Evolutionary conservation across 2,329 filamentous ascomycete genomes (phyloP), one percentile per base, ranked within the genome.

Genomic region (Exophiala xenobiotica): DNA sequence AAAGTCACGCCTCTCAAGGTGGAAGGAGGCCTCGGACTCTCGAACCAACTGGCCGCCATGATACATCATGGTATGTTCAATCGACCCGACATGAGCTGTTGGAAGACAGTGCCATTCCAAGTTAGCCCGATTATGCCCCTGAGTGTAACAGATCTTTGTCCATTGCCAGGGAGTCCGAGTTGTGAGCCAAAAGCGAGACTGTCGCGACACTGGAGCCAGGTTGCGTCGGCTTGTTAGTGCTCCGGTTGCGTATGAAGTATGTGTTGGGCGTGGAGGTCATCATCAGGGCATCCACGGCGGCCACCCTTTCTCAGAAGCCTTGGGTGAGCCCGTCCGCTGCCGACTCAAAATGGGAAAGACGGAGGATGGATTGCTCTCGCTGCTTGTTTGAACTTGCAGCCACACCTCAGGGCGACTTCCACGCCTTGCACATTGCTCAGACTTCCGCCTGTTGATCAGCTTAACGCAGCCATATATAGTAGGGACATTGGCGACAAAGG

Each of bases 401-500:
- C 55, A 60, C n/a, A 54, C n/a, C 40, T 60, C 55, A 7, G 58
- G 52, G 16, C 58, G 46, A 41, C 49, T 56, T 18, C 42, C 50
- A n/a, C 55, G 24, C 14, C 58, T 48, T 27, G 29, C 26, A 16
- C 18, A 54, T 33, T 54, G 52, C n/a, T 52, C 50, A n/a, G 53
- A 52, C 37, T 46, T 56, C 20, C 53, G 52, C 18, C 55, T 23
- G 24, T 24, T 55, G 37, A 53, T 52, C 29, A 58, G 33, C 29
- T 55, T 55, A 11, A 49, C 6, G 41, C 42, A 56, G 4, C 58
- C 58, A 49, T 60, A 71, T 7, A 73, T 51, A 0, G 69, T 69
- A 1, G 70, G 70, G 0, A 65, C 64, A 46, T 74, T 74, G 16
- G 72, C 70, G 4, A 73, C 69, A 31, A 64, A 63, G 29, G 57